phyloP scores from a whole-genome alignment of 192 early-diverging fungal genomes.

The Radiomyces spectabilis region DNA sequence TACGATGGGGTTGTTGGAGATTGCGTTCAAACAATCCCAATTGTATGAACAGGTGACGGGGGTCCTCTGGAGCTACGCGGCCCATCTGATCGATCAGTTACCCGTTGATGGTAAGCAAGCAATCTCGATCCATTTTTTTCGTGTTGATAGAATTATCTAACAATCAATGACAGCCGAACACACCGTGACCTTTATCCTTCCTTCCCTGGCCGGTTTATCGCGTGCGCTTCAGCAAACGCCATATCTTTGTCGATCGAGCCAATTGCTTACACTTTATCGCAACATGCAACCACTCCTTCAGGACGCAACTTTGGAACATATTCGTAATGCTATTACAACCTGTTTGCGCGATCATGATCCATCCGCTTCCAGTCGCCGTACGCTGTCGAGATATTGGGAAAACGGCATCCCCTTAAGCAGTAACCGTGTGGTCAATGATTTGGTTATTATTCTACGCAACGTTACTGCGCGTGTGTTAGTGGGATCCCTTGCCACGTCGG shows the following conservation, averaged over 20 bases:
- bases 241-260: conserved; percentile 32
- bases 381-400: conserved; percentile 38
- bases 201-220: conserved; percentile 50
- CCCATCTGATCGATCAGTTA: conserved; percentile 12
- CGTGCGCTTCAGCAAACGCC: conserved; percentile 44
- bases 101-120: neutral
- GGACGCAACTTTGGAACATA: conserved; percentile 34
- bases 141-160: neutral
- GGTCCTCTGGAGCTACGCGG: no score
- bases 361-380: conserved; percentile 35
- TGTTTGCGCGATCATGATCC: conserved; percentile 27
- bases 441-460: conserved; percentile 45
- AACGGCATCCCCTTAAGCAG: conserved; percentile 39
- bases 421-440: conserved; percentile 43
- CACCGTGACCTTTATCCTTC: conserved; percentile 46
- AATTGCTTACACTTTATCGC: conserved; percentile 38
- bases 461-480: conserved; percentile 41
- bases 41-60: no score
- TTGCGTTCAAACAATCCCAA: no score
- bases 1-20: no score
- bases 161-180: no score
- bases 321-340: conserved; percentile 30
- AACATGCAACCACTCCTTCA: conserved; percentile 41
- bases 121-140: neutral
- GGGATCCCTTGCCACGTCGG: no score